Base-by-base conservation (phyloP, 2,329 filamentous ascomycete genomes). In the Ophiostoma sp. region DNA sequence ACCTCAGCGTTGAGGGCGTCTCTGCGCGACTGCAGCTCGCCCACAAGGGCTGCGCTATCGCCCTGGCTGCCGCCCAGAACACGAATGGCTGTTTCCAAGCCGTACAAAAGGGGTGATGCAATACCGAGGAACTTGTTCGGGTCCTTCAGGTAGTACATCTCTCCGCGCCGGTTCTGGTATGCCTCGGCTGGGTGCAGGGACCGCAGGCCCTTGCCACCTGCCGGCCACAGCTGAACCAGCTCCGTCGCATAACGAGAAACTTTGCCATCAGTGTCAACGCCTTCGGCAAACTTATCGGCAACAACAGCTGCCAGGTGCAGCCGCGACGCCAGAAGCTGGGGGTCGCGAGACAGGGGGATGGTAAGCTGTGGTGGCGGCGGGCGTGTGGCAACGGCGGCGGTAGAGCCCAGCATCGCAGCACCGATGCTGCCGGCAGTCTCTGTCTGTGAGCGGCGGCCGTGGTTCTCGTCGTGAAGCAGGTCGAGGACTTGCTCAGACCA, bases 401-500 rank as follows among this genome's bases (percentile, higher is more conserved):
- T 60, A 1, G 69, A 65, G 18, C 55, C 65, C 11, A 44, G 16
- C n/a, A 62, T 4, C 7, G 52, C 7, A 12, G 62, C 63, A 16
- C 42, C 63, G 14, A 47, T 12, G 16, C n/a, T 71, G 63, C 73
- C 2, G 69, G 16, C 63, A n/a, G 8, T 60, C 16, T 16, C 71
- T 63, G 73, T 0, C 69, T 12, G 64, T 41, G 16, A 12, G 7
- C 47, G 66, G 6, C 71, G 71, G 44, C 73, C 68, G 74, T 85
- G 83, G 36, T 74, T 75, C 14, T 78, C 74, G 40, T 80, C 76
- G 72, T 84, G 77, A 60, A 85, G 75, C 70, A 85, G 74, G 63
- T 85, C 83, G 67, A 85, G 70, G 16, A 87, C 75, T 69, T 80
- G 75, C 69, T 82, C 79, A 7, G 78, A 77, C 79, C 81, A 82